phyloP scores from a whole-genome alignment of 129 eudicot species.

The Erigeron canadensis region DNA sequence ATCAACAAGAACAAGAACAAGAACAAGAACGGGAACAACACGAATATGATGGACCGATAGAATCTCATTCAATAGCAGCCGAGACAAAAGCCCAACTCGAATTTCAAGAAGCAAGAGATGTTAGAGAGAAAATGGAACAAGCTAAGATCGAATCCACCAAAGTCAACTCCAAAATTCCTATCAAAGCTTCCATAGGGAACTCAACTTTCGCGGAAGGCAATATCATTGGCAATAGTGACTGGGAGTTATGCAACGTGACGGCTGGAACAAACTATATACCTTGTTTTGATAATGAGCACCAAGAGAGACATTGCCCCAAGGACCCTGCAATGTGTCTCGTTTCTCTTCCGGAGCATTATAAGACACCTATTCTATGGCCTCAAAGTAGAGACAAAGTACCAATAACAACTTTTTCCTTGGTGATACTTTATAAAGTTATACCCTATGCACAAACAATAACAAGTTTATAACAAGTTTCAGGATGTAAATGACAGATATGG shows the following conservation, averaged over 20 bases:
- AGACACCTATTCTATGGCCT: conserved; percentile 48
- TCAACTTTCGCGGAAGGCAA: conserved; percentile 10
- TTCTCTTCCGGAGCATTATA: conserved; percentile 49
- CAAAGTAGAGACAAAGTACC: conserved; percentile 54
- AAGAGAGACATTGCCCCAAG: conserved; percentile 50
- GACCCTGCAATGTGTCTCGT: conserved; percentile 55
- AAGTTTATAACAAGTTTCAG: conserved; percentile 5
- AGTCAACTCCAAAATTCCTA: conserved; percentile 20
- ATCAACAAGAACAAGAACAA: conserved; percentile 38
- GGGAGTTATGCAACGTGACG: conserved; percentile 63
- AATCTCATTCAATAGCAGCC: conserved; percentile 41
- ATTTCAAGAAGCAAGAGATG: conserved; percentile 32
- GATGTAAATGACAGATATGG: conserved; percentile 49
- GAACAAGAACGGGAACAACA: conserved; percentile 39
- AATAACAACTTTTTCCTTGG: conserved; percentile 5
- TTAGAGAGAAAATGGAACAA: conserved; percentile 37
- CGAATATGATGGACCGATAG: conserved; percentile 44
- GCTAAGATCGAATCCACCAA: conserved; percentile 18
- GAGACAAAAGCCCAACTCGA: conserved; percentile 36
- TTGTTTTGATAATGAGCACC: conserved; percentile 57
- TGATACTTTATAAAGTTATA: background rate
- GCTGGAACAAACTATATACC: conserved; percentile 65
- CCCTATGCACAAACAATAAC: background rate
- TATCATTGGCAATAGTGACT: conserved; percentile 22
- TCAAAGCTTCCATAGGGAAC: background rate